These are phyloP conservation scores for Drosera capensis DNA, from an alignment of 148 eudicot species.

Conservation along the genomic window DNA sequence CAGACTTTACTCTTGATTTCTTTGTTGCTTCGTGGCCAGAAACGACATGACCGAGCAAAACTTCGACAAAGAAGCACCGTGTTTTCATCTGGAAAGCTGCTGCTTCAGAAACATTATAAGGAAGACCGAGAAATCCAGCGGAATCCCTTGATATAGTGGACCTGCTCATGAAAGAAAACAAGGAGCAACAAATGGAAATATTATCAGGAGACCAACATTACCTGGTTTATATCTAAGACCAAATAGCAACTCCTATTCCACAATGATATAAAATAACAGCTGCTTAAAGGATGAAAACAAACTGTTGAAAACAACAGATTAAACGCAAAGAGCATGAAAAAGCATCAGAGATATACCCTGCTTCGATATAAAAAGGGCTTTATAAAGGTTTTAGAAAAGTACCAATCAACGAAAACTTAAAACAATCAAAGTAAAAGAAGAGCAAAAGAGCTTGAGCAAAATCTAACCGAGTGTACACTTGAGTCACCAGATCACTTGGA, in stretches of 20 bases:
- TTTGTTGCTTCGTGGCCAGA: constrained; percentile 26
- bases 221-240: too few relatives aligned
- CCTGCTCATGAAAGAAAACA: constrained; percentile 24
- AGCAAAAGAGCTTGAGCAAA: not conserved
- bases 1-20: constrained; percentile 15
- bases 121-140: constrained; percentile 55
- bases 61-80: constrained; percentile 70
- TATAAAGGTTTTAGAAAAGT: not conserved
- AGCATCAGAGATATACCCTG: not conserved
- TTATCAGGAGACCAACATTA: not conserved
- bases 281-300: not conserved
- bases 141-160: constrained; percentile 49
- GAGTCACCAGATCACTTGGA: constrained; percentile 91
- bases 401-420: not conserved
- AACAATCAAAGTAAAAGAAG: not conserved
- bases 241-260: too few relatives aligned
- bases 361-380: not conserved
- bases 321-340: too few relatives aligned
- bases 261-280: too few relatives aligned
- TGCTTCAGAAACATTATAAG: constrained; percentile 35
- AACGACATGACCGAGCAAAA: constrained; percentile 48
- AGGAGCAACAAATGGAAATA: not conserved
- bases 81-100: constrained; percentile 53
- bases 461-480: constrained; percentile 56
- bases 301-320: not conserved